Conservation (phyloP, 139 green algal species). For the Coccomyxa sp. region DNA sequence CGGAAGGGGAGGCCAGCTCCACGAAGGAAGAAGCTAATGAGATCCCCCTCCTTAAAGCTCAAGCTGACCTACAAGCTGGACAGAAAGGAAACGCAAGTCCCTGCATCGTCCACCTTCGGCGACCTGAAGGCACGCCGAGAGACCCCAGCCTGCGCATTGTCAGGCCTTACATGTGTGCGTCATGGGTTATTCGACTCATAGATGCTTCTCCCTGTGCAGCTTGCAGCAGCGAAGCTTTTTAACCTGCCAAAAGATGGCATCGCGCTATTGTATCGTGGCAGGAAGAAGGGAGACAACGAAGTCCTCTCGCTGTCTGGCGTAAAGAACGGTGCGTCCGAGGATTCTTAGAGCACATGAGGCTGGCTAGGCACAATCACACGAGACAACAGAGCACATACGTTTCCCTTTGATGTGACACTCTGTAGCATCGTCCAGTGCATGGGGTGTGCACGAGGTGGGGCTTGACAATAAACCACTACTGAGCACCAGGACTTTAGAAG, state of each 20-base stretch:
- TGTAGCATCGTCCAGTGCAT: neutral
- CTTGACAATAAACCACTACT: neutral
- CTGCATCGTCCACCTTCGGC: slow-evolving; percentile 1
- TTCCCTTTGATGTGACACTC: neutral
- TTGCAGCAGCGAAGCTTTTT: neutral
- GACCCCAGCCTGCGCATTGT: neutral
- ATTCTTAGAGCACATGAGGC: too few relatives aligned
- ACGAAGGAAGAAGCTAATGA: neutral
- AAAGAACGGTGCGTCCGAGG: slow-evolving; percentile 14
- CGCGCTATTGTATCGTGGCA: slow-evolving; percentile 8
- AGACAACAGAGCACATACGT: too few relatives aligned
- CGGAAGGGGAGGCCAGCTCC: neutral
- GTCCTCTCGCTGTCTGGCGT: slow-evolving; percentile 7
- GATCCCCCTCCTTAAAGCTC: neutral
- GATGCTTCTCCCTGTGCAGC: neutral
- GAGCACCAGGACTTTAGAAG: neutral
- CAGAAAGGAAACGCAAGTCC: neutral
- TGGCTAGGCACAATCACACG: too few relatives aligned
- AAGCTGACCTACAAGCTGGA: neutral
- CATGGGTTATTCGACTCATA: neutral
- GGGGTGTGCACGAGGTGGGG: neutral
- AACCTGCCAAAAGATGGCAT: slow-evolving; percentile 4
- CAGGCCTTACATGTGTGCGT: neutral
- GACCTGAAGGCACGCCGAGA: slow-evolving; percentile 17
- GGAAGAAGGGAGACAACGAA: neutral